phyloP scores from a whole-genome alignment of 352 stramenopile species.

The Globisporangium paddicum region DNA sequence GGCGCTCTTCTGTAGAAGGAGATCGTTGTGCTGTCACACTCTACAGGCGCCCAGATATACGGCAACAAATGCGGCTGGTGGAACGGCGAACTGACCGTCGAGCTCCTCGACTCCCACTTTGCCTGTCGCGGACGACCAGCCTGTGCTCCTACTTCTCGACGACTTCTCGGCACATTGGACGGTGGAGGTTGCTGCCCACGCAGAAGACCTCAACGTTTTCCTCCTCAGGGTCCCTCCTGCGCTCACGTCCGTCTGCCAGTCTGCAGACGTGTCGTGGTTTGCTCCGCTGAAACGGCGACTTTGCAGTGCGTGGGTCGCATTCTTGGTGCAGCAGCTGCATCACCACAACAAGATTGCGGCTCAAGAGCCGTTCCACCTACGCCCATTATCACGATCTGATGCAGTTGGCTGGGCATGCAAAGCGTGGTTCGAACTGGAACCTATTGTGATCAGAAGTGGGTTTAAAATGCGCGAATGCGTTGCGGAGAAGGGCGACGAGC shows the following conservation, averaged over 20 bases:
- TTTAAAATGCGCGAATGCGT: too few relatives aligned
- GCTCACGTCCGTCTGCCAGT: neutral
- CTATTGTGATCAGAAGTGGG: too few relatives aligned
- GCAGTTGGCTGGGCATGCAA: neutral
- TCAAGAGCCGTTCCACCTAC: neutral
- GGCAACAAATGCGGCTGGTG: neutral
- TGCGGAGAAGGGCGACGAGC: too few relatives aligned
- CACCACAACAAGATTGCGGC: neutral
- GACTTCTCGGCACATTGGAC: slow-evolving; percentile 1
- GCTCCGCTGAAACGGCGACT: neutral
- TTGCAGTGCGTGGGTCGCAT: neutral
- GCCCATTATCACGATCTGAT: neutral
- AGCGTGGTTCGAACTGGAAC: too few relatives aligned
- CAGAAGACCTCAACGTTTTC: neutral
- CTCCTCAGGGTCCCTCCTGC: neutral
- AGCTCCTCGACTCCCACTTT: slow-evolving; percentile 2
- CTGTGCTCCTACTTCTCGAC: neutral
- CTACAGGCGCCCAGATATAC: neutral
- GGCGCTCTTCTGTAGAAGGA: neutral
- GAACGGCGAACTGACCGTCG: neutral
- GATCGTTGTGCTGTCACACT: neutral
- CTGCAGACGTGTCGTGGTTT: neutral
- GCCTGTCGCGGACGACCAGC: neutral
- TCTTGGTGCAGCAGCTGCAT: neutral
- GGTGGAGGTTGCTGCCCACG: neutral